Base-by-base conservation (phyloP, 805 yeast genomes). In the Lipomyces japonicus region DNA sequence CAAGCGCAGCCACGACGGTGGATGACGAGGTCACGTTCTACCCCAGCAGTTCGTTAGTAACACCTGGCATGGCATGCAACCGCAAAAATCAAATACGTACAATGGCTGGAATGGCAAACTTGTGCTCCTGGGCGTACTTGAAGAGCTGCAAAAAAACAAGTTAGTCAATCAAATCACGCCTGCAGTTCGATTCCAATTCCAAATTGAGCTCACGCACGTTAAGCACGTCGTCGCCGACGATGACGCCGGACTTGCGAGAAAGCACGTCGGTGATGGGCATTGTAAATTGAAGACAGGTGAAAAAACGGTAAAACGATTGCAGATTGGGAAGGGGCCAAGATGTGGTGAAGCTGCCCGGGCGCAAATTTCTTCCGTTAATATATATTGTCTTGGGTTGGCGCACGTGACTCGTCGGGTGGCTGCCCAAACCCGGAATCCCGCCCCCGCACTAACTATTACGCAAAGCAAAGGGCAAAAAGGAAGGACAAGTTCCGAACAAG, bases 21-120 rank as follows among this genome's bases (percentile, higher is more conserved):
- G 97, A 91, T 32, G 97, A 90, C 31, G 97, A 87, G 61, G 98
- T 93, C 54, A 93, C 97, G 74, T 93, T 93, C 57, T 56, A 36
- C 19, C 18, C 41, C 9, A 38, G 9, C 14, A 22, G 21, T 19
- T 21, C 4, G 38, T 21, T 31, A 7, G 23, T 30, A 19, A 16
- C 19, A 3, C n/a, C 37, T n/a, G n/a, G 25, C n/a, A 36, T 12
- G 24, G 39, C 21, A 21, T 31, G 30, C 16, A 22, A 23, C 12
- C 30, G 16, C 35, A 42, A 18, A 21, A 7, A 10, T 28, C 32
- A 14, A 14, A 14, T 25, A 56, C 60, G 18, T 41, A 56, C 60
- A 70, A 95, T 90, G 62, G 98, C 96, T 67, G 98, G 98, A 68
- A 93, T 89, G 62, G 98, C 98, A 65, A 89, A 93, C 60, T 87